Conservation (phyloP, 2,329 filamentous ascomycete species). For the Fusarium sp. region DNA sequence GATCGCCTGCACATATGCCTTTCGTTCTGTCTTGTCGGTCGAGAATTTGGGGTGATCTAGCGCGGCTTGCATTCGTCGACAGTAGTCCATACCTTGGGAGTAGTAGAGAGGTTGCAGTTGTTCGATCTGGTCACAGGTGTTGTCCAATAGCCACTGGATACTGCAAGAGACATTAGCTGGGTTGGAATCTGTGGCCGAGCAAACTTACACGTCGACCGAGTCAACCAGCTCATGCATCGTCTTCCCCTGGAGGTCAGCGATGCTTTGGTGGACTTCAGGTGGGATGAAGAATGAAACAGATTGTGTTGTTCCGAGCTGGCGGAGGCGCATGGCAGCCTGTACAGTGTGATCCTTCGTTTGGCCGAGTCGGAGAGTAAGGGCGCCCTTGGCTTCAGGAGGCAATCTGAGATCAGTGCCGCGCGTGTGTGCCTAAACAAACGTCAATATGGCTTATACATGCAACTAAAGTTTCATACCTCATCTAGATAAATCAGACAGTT, state of each 20-base stretch:
- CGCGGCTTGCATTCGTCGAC: conserved; percentile 64
- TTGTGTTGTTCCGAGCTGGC: conserved; percentile 67
- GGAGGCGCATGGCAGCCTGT: conserved; percentile 70
- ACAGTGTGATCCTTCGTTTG: conserved; percentile 71
- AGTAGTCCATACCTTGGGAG: conserved; percentile 71
- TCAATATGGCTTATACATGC: neutral
- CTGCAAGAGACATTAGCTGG: conserved; percentile 22
- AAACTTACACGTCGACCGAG: conserved; percentile 50
- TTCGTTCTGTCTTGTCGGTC: conserved; percentile 52
- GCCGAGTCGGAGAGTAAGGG: conserved; percentile 67
- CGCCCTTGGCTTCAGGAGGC: conserved; percentile 60
- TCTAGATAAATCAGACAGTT: conserved; percentile 66
- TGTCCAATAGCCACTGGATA: conserved; percentile 69
- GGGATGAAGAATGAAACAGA: conserved; percentile 67
- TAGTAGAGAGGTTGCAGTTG: conserved; percentile 69
- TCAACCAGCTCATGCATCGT: conserved; percentile 41
- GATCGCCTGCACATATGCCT: conserved; percentile 49
- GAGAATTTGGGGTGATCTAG: conserved; percentile 60
- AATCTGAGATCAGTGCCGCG: conserved; percentile 69
- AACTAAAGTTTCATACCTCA: conserved; percentile 58
- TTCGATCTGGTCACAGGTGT: conserved; percentile 70
- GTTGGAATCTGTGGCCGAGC: neutral
- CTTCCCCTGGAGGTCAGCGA: conserved; percentile 59
- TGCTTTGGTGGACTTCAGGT: conserved; percentile 71
- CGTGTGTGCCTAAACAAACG: conserved; percentile 35